Conservation (phyloP, 2,329 filamentous ascomycete species). For the Aspergillus viridinutans region DNA sequence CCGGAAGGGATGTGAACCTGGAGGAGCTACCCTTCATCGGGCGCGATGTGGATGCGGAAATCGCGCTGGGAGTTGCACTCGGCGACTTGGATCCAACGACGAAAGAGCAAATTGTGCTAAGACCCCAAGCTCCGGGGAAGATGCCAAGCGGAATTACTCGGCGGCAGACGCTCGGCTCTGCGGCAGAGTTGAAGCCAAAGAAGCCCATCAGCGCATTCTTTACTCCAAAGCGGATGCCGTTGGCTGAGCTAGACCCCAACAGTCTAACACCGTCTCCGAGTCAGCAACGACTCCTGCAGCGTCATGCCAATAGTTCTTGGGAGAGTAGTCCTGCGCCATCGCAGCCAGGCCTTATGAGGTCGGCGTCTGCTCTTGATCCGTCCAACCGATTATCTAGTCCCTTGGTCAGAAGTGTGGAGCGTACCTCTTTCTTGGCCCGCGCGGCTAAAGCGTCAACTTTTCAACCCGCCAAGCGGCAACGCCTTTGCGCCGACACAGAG, state of each 20-base stretch:
- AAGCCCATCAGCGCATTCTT: constrained; percentile 64
- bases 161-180: constrained; percentile 40
- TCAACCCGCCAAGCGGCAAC: constrained; percentile 48
- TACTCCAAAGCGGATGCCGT: constrained; percentile 58
- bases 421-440: constrained; percentile 37
- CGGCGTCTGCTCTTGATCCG: constrained; percentile 33
- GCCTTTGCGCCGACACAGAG: constrained; percentile 48
- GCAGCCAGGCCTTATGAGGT: constrained; percentile 31
- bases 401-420: constrained; percentile 38
- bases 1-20: constrained; percentile 59
- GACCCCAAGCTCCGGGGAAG: constrained; percentile 29
- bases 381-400: constrained; percentile 39
- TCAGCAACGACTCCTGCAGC: constrained; percentile 56
- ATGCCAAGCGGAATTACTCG: constrained; percentile 31
- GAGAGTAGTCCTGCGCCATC: constrained; percentile 47
- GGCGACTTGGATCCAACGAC: constrained; percentile 89
- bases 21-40: constrained; percentile 81
- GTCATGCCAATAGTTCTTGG: constrained; percentile 54
- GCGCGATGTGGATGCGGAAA: constrained; percentile 60
- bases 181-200: constrained; percentile 54
- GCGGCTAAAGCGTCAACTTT: constrained; percentile 39
- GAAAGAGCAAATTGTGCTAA: constrained; percentile 58
- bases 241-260: constrained; percentile 66
- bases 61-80: constrained; percentile 69
- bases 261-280: constrained; percentile 63